phyloP scores from a whole-genome alignment of 2,329 filamentous ascomycete genomes.

The Penicillium oxalicum region DNA sequence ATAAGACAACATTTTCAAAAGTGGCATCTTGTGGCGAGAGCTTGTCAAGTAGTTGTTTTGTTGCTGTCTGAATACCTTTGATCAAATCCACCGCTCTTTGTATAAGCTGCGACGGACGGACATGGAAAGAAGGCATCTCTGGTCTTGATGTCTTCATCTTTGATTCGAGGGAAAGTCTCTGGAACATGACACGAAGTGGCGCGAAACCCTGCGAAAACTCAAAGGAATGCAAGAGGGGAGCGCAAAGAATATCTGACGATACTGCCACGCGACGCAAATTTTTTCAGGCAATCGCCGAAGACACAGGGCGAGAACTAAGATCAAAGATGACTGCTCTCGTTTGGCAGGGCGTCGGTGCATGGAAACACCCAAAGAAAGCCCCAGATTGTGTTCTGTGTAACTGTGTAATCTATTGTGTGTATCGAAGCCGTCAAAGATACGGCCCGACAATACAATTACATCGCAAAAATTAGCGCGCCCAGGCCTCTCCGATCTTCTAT shows the following conservation, averaged over 20 bases:
- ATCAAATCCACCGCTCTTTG: not conserved
- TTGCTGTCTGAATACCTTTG: not conserved
- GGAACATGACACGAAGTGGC: not conserved
- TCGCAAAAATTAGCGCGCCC: not conserved
- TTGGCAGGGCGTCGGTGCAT: too few species aligned
- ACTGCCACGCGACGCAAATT: not conserved
- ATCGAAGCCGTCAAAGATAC: not conserved
- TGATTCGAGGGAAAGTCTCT: not conserved
- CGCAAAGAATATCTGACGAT: not conserved
- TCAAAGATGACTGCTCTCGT: not conserved
- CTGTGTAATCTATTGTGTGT: not conserved
- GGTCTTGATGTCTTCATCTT: slow-evolving; percentile 1
- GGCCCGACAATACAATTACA: not conserved
- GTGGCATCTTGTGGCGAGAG: not conserved
- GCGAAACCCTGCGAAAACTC: not conserved
- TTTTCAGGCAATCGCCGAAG: not conserved
- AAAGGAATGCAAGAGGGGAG: not conserved
- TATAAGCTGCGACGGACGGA: slow-evolving; percentile 2
- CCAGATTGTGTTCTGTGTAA: not conserved
- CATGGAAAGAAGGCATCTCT: slow-evolving; percentile 2
- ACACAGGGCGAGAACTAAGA: not conserved
- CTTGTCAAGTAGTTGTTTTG: not conserved
- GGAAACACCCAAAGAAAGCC: too few species aligned
- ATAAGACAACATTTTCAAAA: not conserved
- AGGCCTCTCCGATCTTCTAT: not conserved